Percentiles rank a stretch among this genome's conserved stretches.
phyloP scores from a whole-genome alignment of 148 eudicot genomes.

The Talinum fruticosum region DNA sequence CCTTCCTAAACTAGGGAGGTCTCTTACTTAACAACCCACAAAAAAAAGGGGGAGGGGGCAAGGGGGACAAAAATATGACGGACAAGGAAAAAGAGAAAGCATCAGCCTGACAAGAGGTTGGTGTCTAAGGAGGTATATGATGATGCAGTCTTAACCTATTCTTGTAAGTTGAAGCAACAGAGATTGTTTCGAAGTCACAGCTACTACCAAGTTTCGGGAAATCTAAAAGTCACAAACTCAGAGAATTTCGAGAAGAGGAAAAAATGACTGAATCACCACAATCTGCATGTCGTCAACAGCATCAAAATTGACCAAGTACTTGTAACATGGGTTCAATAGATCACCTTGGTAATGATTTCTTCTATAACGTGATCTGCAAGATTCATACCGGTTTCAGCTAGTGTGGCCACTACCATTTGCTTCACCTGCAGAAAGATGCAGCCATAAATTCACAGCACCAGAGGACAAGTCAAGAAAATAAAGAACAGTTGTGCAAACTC shows the following conservation, averaged over 20 bases:
- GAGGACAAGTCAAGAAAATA: conserved; percentile 1
- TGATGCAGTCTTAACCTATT: no score
- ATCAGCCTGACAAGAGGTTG: no score
- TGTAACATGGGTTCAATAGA: conserved; percentile 7
- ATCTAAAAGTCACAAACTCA: neutral
- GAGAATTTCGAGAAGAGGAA: neutral
- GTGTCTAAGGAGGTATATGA: neutral
- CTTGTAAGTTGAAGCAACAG: neutral
- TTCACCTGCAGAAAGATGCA: conserved; percentile 48
- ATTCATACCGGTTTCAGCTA: conserved; percentile 96
- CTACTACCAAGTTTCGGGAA: neutral
- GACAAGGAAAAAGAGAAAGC: no score
- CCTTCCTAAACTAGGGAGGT: no score
- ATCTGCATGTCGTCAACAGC: neutral
- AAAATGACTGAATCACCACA: neutral
- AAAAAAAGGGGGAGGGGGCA: no score
- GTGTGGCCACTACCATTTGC: conserved; percentile 95
- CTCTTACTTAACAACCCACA: no score
- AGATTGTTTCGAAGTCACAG: neutral
- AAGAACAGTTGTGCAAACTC: neutral
- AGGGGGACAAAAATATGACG: no score
- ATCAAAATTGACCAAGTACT: neutral
- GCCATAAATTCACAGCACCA: neutral
- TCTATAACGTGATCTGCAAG: conserved; percentile 84
- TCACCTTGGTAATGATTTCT: conserved; percentile 86